Evolutionary conservation across 345 rosid genomes (phyloP).

Genomic region (Erodium maritimum): DNA sequence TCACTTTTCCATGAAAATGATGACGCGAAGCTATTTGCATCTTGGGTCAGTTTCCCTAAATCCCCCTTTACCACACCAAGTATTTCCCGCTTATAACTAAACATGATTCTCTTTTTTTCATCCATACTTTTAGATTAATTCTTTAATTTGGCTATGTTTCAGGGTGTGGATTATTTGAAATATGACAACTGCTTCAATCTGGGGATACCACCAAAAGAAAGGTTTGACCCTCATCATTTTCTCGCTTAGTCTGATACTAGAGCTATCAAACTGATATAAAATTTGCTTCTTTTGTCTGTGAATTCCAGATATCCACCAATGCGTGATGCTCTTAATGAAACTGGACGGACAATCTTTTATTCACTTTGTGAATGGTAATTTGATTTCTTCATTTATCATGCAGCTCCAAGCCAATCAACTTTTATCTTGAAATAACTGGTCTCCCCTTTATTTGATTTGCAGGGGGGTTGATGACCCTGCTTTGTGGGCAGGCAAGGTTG

Average conservation of each 20-base stretch:
- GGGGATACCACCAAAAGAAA: conserved; percentile 17
- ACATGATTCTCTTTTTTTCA: no score
- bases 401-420: no score
- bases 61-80: no score
- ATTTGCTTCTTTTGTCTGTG: no score
- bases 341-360: conserved; percentile 31
- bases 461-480: conserved; percentile 98
- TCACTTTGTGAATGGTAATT: conserved; percentile 34
- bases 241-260: no score
- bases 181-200: conserved; percentile 24
- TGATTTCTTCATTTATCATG: no score
- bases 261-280: no score
- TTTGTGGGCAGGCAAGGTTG: conserved; percentile 83
- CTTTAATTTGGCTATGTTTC: background rate
- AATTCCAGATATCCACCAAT: conserved; percentile 15
- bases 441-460: background rate
- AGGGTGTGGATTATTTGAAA: conserved; percentile 34
- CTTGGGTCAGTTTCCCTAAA: background rate
- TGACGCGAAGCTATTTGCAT: background rate
- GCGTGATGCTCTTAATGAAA: conserved; percentile 22
- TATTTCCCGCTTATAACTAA: no score
- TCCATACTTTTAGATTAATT: no score
- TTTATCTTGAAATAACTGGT: no score
- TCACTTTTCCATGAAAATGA: background rate
- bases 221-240: conserved; percentile 5